Conservation (phyloP, 441 rosid species). For the Syzygium syzygioides region DNA sequence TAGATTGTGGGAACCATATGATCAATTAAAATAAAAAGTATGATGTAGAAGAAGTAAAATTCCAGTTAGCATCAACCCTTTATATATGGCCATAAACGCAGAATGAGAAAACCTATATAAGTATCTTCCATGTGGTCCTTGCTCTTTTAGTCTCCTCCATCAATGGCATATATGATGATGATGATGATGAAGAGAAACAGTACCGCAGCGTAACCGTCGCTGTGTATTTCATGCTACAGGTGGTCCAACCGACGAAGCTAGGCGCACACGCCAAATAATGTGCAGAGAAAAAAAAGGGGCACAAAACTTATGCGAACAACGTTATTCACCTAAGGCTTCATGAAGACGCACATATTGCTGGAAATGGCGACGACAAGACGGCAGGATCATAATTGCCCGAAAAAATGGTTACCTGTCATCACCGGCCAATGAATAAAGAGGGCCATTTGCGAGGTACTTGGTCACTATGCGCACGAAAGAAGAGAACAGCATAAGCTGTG, state of each 20-base stretch:
- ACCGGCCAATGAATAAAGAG: background rate
- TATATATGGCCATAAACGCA: background rate
- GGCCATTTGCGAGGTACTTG: slow-evolving; percentile 5
- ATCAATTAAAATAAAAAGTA: background rate
- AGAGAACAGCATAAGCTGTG: slow-evolving; percentile 14
- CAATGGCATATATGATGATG: background rate
- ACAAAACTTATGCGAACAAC: background rate
- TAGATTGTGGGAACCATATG: background rate
- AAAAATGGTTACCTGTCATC: background rate
- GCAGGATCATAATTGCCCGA: background rate
- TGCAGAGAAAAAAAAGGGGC: background rate
- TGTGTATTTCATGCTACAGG: background rate
- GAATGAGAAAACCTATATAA: background rate
- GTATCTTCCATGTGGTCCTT: background rate
- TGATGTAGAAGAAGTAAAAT: background rate
- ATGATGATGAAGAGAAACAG: background rate
- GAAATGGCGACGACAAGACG: background rate
- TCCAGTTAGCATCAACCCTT: background rate
- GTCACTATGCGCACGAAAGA: slow-evolving; percentile 12
- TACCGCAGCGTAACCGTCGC: background rate
- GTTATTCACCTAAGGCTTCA: background rate
- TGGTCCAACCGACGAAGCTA: background rate
- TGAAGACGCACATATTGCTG: background rate
- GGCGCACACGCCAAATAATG: background rate
- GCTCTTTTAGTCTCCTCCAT: background rate